These are phyloP conservation scores for Fusarium albidum DNA, from an alignment of 2,329 filamentous ascomycete genomes.

Conservation along the genomic window DNA sequence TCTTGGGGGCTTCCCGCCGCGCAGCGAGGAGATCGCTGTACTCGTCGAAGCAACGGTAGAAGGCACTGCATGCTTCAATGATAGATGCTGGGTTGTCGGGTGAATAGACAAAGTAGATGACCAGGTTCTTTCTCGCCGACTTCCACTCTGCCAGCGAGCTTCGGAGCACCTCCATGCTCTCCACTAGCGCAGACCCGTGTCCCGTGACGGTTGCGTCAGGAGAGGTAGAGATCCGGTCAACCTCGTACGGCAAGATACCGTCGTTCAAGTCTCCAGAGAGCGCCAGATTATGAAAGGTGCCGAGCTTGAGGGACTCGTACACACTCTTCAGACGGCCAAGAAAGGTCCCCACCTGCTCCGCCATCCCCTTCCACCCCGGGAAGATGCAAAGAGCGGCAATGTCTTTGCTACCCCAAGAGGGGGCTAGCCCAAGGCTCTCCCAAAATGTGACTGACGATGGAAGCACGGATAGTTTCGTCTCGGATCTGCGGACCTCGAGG, in stretches of 20 bases:
- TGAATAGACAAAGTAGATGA: constrained; percentile 80
- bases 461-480: constrained; percentile 74
- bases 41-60: constrained; percentile 74
- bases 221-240: constrained; percentile 55
- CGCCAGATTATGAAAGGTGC: constrained; percentile 65
- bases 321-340: constrained; percentile 72
- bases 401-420: constrained; percentile 75
- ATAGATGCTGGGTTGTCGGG: constrained; percentile 68
- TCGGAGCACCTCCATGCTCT: constrained; percentile 58
- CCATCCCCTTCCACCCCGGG: constrained; percentile 70
- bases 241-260: constrained; percentile 59
- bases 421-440: constrained; percentile 80
- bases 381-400: constrained; percentile 75
- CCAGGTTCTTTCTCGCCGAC: constrained; percentile 66
- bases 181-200: constrained; percentile 55
- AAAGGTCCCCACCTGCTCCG: constrained; percentile 68
- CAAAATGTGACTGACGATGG: constrained; percentile 81
- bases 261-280: constrained; percentile 50
- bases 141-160: constrained; percentile 54
- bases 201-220: constrained; percentile 52
- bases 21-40: constrained; percentile 56
- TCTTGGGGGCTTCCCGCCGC: constrained; percentile 54
- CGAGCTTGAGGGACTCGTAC: constrained; percentile 79
- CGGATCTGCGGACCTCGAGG: constrained; percentile 75
- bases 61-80: constrained; percentile 76